Percentiles rank a stretch among this genome's conserved stretches.
phyloP scores from a whole-genome alignment of 2,329 filamentous ascomycete genomes.

The Monilinia aucupariae region DNA sequence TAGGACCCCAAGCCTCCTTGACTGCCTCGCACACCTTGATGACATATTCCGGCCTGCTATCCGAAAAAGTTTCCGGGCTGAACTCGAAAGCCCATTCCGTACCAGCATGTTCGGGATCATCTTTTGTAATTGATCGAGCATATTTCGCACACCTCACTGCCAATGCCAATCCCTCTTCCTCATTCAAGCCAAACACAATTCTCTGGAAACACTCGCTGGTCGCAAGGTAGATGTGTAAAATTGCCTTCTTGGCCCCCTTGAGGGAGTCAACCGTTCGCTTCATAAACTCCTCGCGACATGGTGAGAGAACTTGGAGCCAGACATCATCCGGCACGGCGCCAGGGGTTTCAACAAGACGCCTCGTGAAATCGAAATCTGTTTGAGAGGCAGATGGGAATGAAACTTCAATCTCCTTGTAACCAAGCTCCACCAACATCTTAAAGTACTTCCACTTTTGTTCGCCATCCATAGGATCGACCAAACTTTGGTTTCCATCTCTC shows the following conservation, averaged over 20 bases:
- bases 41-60: slow-evolving; percentile 78
- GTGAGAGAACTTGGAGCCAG: slow-evolving; percentile 84
- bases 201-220: slow-evolving; percentile 93
- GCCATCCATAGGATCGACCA: slow-evolving; percentile 91
- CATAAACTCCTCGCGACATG: slow-evolving; percentile 89
- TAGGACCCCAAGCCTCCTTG: slow-evolving; percentile 87
- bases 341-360: slow-evolving; percentile 77
- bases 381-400: slow-evolving; percentile 93
- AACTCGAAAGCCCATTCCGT: slow-evolving; percentile 77
- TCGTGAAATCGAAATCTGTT: slow-evolving; percentile 93
- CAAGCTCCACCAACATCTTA: slow-evolving; percentile 84
- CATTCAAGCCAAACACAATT: slow-evolving; percentile 82
- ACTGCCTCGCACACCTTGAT: slow-evolving; percentile 85
- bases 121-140: slow-evolving; percentile 85
- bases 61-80: slow-evolving; percentile 84
- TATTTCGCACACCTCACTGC: slow-evolving; percentile 82
- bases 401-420: slow-evolving; percentile 97
- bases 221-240: slow-evolving; percentile 92
- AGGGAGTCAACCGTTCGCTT: slow-evolving; percentile 82
- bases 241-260: slow-evolving; percentile 83
- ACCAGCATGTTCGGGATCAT: slow-evolving; percentile 51
- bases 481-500: slow-evolving; percentile 88
- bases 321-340: slow-evolving; percentile 83
- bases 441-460: slow-evolving; percentile 96
- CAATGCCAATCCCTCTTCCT: slow-evolving; percentile 74